These are phyloP conservation scores for Bacterosira constricta DNA, from an alignment of 108 stramenopile species.

Conservation along the genomic window DNA sequence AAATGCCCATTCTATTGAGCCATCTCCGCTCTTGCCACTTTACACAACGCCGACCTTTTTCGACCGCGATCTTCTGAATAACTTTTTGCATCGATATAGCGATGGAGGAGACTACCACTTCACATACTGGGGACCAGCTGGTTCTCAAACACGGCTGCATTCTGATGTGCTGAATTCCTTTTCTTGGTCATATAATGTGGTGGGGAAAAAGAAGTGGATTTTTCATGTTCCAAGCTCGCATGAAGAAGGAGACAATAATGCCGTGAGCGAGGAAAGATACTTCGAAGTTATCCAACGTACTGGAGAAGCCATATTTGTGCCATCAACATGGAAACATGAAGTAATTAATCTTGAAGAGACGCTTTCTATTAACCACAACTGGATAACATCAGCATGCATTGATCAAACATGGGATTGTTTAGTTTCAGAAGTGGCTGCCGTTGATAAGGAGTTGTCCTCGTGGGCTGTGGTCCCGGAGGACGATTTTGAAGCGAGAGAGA, in stretches of 20 bases:
- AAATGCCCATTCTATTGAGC: neutral
- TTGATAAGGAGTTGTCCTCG: constrained; percentile 59
- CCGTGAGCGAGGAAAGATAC: neutral
- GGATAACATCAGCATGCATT: constrained; percentile 71
- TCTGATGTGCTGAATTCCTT: constrained; percentile 87
- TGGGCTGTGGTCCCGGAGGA: constrained; percentile 54
- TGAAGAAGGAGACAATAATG: constrained; percentile 5
- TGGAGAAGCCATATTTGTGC: constrained; percentile 86
- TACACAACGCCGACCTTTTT: constrained; percentile 61
- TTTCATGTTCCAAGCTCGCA: constrained; percentile 47
- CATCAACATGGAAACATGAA: constrained; percentile 79
- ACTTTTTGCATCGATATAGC: constrained; percentile 47
- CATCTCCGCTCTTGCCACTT: constrained; percentile 12
- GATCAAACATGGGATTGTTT: constrained; percentile 62
- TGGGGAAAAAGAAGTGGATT: constrained; percentile 83
- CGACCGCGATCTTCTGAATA: constrained; percentile 65
- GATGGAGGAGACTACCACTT: constrained; percentile 80
- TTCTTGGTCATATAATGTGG: constrained; percentile 88
- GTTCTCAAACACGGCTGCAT: constrained; percentile 69
- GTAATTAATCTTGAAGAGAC: constrained; percentile 84
- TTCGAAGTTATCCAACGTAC: constrained; percentile 63
- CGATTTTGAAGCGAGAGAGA: constrained; percentile 60
- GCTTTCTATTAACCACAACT: constrained; percentile 89
- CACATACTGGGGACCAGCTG: constrained; percentile 83
- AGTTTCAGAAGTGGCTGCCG: constrained; percentile 52